These are phyloP conservation scores for Hemerocallis citrina DNA, from an alignment of 106 monocot species.

Conservation along the genomic window DNA sequence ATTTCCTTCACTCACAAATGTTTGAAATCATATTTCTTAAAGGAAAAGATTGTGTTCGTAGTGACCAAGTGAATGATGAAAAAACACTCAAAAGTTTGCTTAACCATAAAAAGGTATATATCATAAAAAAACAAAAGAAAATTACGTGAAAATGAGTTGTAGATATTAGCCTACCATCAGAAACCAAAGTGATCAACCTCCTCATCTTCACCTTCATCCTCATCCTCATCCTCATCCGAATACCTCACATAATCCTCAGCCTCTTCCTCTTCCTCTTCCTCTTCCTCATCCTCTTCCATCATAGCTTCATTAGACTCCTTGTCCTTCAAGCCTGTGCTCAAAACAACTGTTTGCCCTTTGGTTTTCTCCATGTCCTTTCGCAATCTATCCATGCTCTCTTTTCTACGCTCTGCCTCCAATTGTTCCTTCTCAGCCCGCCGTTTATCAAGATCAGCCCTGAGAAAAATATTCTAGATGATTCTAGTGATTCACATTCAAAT, in stretches of 20 bases:
- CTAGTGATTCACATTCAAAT: not conserved
- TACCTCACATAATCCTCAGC: constrained; percentile 31
- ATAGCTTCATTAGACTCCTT: constrained; percentile 24
- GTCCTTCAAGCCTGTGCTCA: constrained; percentile 84
- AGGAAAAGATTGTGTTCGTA: no score
- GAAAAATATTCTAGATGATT: not conserved
- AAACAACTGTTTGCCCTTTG: constrained; percentile 73
- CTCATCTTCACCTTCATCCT: constrained; percentile 82
- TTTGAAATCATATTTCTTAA: no score
- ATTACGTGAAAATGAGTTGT: no score
- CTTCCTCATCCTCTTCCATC: constrained; percentile 47
- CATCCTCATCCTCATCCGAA: constrained; percentile 57
- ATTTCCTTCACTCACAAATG: no score
- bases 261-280: constrained; percentile 66
- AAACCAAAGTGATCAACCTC: constrained; percentile 73
- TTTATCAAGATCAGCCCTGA: constrained; percentile 90
- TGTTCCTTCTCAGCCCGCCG: constrained; percentile 78
- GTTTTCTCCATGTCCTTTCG: constrained; percentile 77
- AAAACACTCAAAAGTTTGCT: no score
- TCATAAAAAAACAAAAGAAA: no score
- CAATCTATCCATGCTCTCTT: constrained; percentile 74
- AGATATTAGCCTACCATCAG: no score
- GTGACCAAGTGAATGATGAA: no score
- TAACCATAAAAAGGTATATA: no score
- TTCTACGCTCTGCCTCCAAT: constrained; percentile 56